Evolutionary conservation across 1,139 yeast species (phyloP).

Genomic region (Cylindricascospora bacillispora): DNA sequence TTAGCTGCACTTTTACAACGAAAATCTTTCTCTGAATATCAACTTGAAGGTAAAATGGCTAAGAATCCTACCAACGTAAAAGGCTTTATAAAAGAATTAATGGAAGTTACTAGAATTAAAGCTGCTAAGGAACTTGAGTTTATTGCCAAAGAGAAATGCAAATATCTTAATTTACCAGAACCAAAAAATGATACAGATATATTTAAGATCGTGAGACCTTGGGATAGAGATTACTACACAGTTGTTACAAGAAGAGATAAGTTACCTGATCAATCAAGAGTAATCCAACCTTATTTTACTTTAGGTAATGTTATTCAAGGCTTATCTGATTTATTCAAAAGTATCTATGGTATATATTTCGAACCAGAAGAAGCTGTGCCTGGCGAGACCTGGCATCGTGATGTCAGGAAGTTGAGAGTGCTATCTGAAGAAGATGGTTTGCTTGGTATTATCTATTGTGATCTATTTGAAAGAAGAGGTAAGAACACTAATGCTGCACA

Average conservation of each 20-base stretch:
- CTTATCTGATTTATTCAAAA: constrained; percentile 53
- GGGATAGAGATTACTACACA: constrained; percentile 77
- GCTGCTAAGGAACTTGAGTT: constrained; percentile 48
- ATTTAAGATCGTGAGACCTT: constrained; percentile 48
- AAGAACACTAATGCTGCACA: constrained; percentile 78
- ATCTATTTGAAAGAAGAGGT: constrained; percentile 47
- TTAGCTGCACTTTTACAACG: constrained; percentile 68
- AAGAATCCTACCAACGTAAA: constrained; percentile 64
- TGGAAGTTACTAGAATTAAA: constrained; percentile 37
- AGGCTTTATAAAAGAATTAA: constrained; percentile 51
- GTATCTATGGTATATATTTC: constrained; percentile 64
- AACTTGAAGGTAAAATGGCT: constrained; percentile 84
- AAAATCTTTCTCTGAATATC: constrained; percentile 64
- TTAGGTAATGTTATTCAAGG: constrained; percentile 84
- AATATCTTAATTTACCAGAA: constrained; percentile 8
- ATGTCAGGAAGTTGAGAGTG: constrained; percentile 73
- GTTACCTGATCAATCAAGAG: constrained; percentile 24
- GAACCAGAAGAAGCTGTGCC: constrained; percentile 48
- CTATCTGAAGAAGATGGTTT: constrained; percentile 44
- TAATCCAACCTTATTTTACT: constrained; percentile 58
- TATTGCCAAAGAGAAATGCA: constrained; percentile 27
- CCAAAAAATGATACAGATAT: constrained; percentile 27
- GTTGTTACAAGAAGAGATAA: constrained; percentile 3
- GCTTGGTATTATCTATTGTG: constrained; percentile 57
- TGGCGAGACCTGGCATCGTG: constrained; percentile 89